Base-by-base conservation (phyloP, 192 early-diverging fungal species). In the Backusella sp. region DNA sequence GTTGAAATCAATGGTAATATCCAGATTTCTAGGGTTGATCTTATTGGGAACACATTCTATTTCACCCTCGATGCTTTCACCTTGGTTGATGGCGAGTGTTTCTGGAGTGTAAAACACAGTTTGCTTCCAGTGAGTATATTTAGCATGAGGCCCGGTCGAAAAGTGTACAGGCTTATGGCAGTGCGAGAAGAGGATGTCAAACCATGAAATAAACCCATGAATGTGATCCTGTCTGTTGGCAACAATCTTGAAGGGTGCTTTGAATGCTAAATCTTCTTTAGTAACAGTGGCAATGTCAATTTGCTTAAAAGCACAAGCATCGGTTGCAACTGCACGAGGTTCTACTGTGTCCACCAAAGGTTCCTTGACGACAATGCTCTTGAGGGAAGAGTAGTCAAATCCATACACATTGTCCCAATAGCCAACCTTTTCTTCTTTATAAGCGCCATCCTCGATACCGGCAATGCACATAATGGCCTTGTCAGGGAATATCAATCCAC, bases 121-220 rank as follows among this genome's bases (percentile, higher is more conserved):
- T 86, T 99, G 98, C 86, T 99, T 98, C 98, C 98, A 99, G 80
- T 99, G 98, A n/a, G 98, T 99, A 88, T 98, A 92, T 84, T 90
- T 84, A 77, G 88, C 84, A 77, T 94, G 89, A 6, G 95, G 92
- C 37, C 97, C 88, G 73, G 97, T 92, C 80, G 94, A 84, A 83
- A 95, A 89, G 56, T 84, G 82, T 32, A 98, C 88, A 59, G 91
- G 91, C 79, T 96, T 93, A 84, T 97, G 95, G 84, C 94, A 95
- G 59, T 93, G 92, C 6, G 91, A 92, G 87, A 99, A 98, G 84
- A 90, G 90, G 76, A 96, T 98, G 84, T 99, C 97, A 79, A 99
- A 99, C 92, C 96, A 99, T 59, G 90, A 89, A 56, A 99, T 90
- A 76, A 99, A 97, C 5, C 94, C 97, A 75, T 96, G 93, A 21